Evolutionary conservation across 352 stramenopile species (phyloP).

Genomic region (Hyaloperonospora arabidopsidis): DNA sequence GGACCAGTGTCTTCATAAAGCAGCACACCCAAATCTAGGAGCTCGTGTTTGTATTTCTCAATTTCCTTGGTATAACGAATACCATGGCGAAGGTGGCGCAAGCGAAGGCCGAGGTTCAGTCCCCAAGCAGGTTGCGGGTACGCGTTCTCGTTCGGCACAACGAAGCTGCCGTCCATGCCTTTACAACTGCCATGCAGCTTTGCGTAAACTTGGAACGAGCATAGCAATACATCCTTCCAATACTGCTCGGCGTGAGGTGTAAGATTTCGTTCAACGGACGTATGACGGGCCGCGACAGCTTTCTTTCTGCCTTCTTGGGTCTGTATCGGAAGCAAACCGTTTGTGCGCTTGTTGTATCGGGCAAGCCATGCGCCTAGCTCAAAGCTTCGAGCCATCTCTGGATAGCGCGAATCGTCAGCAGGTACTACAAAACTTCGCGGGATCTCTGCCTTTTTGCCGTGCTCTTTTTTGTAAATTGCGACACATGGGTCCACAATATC

Average conservation of each 20-base stretch:
- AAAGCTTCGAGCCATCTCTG: conserved; percentile 77
- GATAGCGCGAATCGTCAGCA: conserved; percentile 66
- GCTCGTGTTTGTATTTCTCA: conserved; percentile 42
- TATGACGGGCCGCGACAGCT: not conserved
- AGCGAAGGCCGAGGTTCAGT: conserved; percentile 57
- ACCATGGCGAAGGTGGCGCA: conserved; percentile 62
- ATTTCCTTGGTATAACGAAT: conserved; percentile 57
- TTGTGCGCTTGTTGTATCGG: conserved; percentile 41
- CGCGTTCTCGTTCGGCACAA: conserved; percentile 47
- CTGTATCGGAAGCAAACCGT: conserved; percentile 36
- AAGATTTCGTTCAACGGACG: conserved; percentile 16
- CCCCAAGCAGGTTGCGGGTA: conserved; percentile 56
- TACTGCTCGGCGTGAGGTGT: conserved; percentile 53
- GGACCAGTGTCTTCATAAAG: conserved; percentile 12
- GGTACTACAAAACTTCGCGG: conserved; percentile 68
- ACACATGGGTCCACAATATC: conserved; percentile 53
- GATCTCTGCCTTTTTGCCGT: conserved; percentile 59
- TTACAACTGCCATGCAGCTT: conserved; percentile 40
- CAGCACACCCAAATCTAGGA: conserved; percentile 31
- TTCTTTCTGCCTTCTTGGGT: conserved; percentile 32
- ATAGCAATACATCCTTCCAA: conserved; percentile 66
- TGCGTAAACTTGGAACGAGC: conserved; percentile 51
- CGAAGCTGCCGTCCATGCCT: conserved; percentile 48
- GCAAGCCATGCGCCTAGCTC: conserved; percentile 83
- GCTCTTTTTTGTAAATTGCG: conserved; percentile 73